These are phyloP conservation scores for Yarrowia sp. DNA, from an alignment of 805 yeast species.

Conservation along the genomic window DNA sequence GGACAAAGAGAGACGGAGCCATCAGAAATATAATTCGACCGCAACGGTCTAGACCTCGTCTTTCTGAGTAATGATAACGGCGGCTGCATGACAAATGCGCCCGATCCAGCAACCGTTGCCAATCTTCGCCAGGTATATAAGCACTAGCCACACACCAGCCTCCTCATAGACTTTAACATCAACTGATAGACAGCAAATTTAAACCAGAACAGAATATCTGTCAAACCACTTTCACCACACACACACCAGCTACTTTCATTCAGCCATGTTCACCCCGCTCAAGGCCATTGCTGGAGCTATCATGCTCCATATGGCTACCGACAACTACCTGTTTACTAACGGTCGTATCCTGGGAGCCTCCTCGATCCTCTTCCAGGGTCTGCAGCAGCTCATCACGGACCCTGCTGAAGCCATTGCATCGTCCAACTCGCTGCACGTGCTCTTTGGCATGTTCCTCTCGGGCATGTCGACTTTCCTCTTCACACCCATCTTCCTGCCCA, in stretches of 20 bases:
- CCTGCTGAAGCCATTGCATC: conserved; percentile 45
- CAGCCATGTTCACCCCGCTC: conserved; percentile 55
- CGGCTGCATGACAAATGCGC: too few species aligned
- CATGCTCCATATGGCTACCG: conserved; percentile 57
- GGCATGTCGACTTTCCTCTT: conserved; percentile 45
- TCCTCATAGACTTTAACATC: conserved; percentile 12
- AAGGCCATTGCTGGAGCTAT: conserved; percentile 57
- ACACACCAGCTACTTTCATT: neutral
- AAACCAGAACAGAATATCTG: too few species aligned
- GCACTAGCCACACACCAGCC: conserved; percentile 23
- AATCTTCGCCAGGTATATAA: neutral
- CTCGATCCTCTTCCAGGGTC: conserved; percentile 48
- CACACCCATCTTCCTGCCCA: conserved; percentile 50
- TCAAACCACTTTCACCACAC: neutral
- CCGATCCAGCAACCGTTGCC: too few species aligned
- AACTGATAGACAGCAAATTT: neutral
- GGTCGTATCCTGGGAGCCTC: conserved; percentile 60
- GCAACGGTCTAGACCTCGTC: conserved; percentile 25
- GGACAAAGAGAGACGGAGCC: conserved; percentile 1
- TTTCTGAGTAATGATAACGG: conserved; percentile 21
- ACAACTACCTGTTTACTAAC: conserved; percentile 52
- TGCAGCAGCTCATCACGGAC: conserved; percentile 46
- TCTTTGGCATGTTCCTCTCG: conserved; percentile 51
- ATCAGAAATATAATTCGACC: neutral
- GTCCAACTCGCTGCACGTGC: conserved; percentile 46